Evolutionary conservation across 768 basidiomycete genomes (phyloP), one percentile per base, ranked within the genome.

Genomic region (Melanogaster broomeanus): DNA sequence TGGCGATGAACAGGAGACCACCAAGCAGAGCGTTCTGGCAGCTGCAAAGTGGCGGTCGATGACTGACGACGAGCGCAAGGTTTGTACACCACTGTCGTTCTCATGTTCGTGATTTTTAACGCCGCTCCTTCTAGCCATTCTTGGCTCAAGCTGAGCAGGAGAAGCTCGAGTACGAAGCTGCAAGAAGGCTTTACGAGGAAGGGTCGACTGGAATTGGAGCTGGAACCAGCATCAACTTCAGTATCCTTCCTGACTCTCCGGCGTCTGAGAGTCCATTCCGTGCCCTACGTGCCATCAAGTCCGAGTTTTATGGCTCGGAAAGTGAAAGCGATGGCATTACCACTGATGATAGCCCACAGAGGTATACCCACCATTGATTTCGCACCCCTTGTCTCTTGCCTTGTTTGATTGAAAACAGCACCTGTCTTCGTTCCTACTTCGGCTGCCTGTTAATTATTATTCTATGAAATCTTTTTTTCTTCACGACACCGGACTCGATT

Each of bases 41-140:
- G 94, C 94, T 43, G 88, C 88, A 49, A 88, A 88, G 70, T 98
- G 94, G 94, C 81, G 93, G 55, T 86, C 84, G 37, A 90, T 98
- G 88, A 87, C 88, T 27, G 91, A 94, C 71, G 92, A 87, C 41
- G 93, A 98, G 72, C 85, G 93, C 64, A 91, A 90, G 82, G 93
- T 94, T 66, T 42, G 77, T 64, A 24, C 54, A 44, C 40, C 34
- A 21, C n/a, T n/a, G n/a, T 45, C 21, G 3, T n/a, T n/a, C 18
- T 42, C 27, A 50, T 35, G 12, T 53, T 30, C 41, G 53, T 39
- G n/a, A 35, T 40, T 45, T 28, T 57, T 62, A 21, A 68, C 43
- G 35, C 53, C 25, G 51, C 53, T 48, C 31, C 57, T 57, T 22
- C 7, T 52, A 96, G 92, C 93, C 94, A 1, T 97, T 92, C 77